These are phyloP conservation scores for Pichia paraexigua DNA, from an alignment of 805 yeast genomes.

Conservation along the genomic window DNA sequence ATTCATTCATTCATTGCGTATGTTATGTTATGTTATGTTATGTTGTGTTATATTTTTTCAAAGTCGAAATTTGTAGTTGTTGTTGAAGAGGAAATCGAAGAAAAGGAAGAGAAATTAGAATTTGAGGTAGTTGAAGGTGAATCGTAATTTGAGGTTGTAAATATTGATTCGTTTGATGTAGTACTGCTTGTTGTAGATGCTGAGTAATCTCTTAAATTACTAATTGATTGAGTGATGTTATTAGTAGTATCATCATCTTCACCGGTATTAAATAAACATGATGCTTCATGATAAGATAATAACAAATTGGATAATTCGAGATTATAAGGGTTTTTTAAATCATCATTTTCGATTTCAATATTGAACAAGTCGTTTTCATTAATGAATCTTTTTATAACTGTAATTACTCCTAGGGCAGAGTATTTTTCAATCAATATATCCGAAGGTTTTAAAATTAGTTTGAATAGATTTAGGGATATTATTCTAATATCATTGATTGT, in stretches of 20 bases:
- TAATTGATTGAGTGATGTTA: not conserved
- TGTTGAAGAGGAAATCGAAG: slow-evolving; percentile 26
- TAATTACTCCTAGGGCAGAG: slow-evolving; percentile 45
- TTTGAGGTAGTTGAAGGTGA: slow-evolving; percentile 21
- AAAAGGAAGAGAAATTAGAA: slow-evolving; percentile 24
- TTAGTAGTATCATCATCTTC: not conserved
- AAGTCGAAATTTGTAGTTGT: slow-evolving; percentile 13
- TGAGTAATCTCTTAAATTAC: slow-evolving; percentile 3
- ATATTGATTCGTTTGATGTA: slow-evolving; percentile 14
- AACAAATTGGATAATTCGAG: slow-evolving; percentile 14
- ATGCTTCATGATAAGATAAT: slow-evolving; percentile 11
- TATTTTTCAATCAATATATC: slow-evolving; percentile 47
- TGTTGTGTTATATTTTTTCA: not conserved
- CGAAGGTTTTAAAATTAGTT: slow-evolving; percentile 37
- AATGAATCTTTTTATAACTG: slow-evolving; percentile 31
- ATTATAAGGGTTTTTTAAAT: slow-evolving; percentile 1
- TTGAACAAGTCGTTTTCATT: slow-evolving; percentile 19
- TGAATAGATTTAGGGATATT: slow-evolving; percentile 36
- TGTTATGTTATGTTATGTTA: too few species aligned
- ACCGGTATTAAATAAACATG: slow-evolving; percentile 7
- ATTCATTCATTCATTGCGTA: too few species aligned
- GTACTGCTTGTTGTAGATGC: slow-evolving; percentile 11
- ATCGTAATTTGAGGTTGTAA: slow-evolving; percentile 18
- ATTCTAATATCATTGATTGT: slow-evolving; percentile 34
- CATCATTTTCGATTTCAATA: slow-evolving; percentile 10